Percentiles rank a stretch among this genome's conserved stretches.
phyloP scores from a whole-genome alignment of 1,139 yeast species.

The Arxiozyma bovina region DNA sequence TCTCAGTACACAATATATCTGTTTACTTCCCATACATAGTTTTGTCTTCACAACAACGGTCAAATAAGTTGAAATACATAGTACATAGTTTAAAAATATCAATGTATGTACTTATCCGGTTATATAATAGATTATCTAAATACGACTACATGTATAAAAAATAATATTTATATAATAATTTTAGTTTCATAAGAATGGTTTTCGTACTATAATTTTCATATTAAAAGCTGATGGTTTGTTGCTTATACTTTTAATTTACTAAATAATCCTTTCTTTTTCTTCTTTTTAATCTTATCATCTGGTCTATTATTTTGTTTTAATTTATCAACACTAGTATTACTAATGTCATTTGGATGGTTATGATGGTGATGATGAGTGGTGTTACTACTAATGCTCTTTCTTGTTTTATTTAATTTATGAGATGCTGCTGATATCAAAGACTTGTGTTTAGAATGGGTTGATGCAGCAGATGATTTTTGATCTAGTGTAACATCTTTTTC shows the following conservation, averaged over 20 bases:
- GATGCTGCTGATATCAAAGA: background rate
- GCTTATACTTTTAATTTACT: constrained; percentile 4
- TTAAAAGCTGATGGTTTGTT: no score
- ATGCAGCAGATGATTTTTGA: background rate
- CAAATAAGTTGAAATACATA: background rate
- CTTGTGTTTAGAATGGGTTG: background rate
- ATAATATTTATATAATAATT: no score
- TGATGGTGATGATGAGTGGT: background rate
- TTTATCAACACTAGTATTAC: background rate
- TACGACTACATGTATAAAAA: no score
- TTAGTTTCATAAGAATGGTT: background rate
- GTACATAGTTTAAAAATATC: background rate
- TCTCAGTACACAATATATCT: no score
- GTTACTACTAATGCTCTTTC: background rate
- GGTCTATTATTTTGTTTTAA: background rate
- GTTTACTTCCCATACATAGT: no score
- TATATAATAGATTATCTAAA: background rate
- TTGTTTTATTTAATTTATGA: background rate
- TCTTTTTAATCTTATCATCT: background rate
- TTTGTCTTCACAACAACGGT: background rate
- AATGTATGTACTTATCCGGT: background rate
- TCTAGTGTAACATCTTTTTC: background rate
- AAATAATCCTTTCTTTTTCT: constrained; percentile 6
- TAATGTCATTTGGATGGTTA: background rate
- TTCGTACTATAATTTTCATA: no score